Base-by-base conservation (phyloP, 2,329 filamentous ascomycete genomes). In the Talaromyces verruculosus region DNA sequence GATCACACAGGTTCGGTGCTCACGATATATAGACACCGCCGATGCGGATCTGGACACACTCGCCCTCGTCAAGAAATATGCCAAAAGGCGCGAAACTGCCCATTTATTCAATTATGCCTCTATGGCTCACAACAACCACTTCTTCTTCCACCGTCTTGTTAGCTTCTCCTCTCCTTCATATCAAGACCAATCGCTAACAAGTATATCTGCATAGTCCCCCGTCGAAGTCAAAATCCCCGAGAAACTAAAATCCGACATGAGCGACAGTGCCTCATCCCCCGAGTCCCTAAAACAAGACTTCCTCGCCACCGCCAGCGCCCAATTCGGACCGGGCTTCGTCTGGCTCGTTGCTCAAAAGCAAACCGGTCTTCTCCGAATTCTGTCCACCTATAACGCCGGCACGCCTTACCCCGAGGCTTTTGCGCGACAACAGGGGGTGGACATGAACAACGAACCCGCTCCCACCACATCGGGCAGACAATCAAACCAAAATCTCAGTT, bases 251-350 rank as follows among this genome's bases (percentile, higher is more conserved):
- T 70, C 75, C 66, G 83, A 85, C 65, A 87, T 98, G 71, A 83
- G 86, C 72, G 80, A 82, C 70, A 88, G 88, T 73, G 98, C 97
- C 82, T 90, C 90, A 75, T 92, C 89, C 72, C 83, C 96, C 72
- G 90, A 96, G 70, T 93, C 91, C 35, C 87, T 99, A 67, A 88
- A 88, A 75, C 84, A 85, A 72, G 91, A 95, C 76, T 88, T 99
- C 79, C 79, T 95, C 74, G 83, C 89, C 69, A 96, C 90, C 47
- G 94, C 94, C 66, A 84, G 87, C 71, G 86, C 88, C 81, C 97
- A 98, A 93, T 98, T 99, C 82, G 95, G 94, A 64, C 93, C 94
- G 0, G 95, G 95, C 70, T 98, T 96, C 81, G 91, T 98, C 76
- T 99, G 95, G 95, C 89, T 99, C 68, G 91, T 97, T 74, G 87